Percentiles rank a stretch among this genome's conserved stretches.
phyloP scores from a whole-genome alignment of 129 eudicot species.

The Mikania micrantha region DNA sequence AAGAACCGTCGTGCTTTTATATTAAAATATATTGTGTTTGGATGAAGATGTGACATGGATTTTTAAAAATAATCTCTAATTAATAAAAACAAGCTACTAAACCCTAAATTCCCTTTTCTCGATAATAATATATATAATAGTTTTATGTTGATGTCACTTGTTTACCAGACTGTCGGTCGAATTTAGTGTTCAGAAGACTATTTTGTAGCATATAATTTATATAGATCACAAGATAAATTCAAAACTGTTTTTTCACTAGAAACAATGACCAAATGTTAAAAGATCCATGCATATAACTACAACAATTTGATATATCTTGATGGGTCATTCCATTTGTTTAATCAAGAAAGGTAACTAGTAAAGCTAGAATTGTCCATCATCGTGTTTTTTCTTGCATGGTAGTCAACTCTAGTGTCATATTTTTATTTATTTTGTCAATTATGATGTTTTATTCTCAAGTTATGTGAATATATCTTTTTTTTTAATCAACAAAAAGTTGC shows the following conservation, averaged over 20 bases:
- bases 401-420: slow-evolving; percentile 16
- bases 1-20: too few species aligned
- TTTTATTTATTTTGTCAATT: slow-evolving; percentile 1
- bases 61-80: too few species aligned
- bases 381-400: slow-evolving; percentile 1
- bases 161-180: background rate
- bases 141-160: too few species aligned
- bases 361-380: slow-evolving; percentile 7
- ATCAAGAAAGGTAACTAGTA: slow-evolving; percentile 16
- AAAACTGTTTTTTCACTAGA: too few species aligned
- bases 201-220: background rate
- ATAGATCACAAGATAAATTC: too few species aligned
- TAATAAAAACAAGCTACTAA: too few species aligned
- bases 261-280: background rate
- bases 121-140: too few species aligned
- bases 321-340: background rate
- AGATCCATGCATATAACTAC: background rate
- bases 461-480: background rate
- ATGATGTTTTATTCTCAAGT: background rate
- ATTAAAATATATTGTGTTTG: too few species aligned
- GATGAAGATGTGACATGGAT: too few species aligned
- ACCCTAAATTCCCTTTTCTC: too few species aligned
- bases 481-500: background rate
- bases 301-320: slow-evolving; percentile 5
- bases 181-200: background rate